Base-by-base conservation (phyloP, 805 yeast species). In the Kurtzmaniella fragi region DNA sequence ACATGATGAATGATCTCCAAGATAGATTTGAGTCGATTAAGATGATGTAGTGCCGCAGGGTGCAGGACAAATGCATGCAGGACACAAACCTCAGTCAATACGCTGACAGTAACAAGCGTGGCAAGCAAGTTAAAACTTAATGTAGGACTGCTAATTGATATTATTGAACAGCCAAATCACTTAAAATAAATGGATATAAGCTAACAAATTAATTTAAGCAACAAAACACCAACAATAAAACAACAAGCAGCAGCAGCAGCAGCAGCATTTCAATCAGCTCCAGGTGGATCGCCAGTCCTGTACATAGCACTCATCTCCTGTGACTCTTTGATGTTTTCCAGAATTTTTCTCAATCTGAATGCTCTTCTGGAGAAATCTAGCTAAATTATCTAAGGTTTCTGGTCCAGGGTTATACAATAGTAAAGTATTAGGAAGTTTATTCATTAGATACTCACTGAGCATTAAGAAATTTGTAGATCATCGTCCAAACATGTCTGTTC, bases 401-500 rank as follows among this genome's bases (percentile, higher is more conserved):
- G 13, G 31, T 28, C 31, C 5, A 13, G 31, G 31, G 5, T n/a
- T n/a, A 12, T 13, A 28, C 31, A n/a, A n/a, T 12, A 28, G 15
- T n/a, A n/a, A 10, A 13, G 31, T 6, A 5, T 5, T 12, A 5
- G 31, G 31, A 28, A 28, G 15, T n/a, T 28, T 28, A n/a, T 28
- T 6, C 5, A 13, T n/a, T 13, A 12, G 31, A n/a, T n/a, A 12
- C 15, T 6, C 15, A 28, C 15, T 12, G 15, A 28, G 31, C 25
- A 20, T 20, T 8, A 20, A 8, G 11, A 12, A 28, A n/a, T n/a
- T 28, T n/a, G 31, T 28, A 28, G 9, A 13, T 10, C 31, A 28
- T 28, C 31, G 13, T 10, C 15, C 15, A 12, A 39, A 31, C 16
- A 35, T 35, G 34, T 38, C 56, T 32, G 54, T 59, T 30, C 51